These are phyloP conservation scores for Diplodia intermedia DNA, from an alignment of 2,329 filamentous ascomycete genomes.

Conservation along the genomic window DNA sequence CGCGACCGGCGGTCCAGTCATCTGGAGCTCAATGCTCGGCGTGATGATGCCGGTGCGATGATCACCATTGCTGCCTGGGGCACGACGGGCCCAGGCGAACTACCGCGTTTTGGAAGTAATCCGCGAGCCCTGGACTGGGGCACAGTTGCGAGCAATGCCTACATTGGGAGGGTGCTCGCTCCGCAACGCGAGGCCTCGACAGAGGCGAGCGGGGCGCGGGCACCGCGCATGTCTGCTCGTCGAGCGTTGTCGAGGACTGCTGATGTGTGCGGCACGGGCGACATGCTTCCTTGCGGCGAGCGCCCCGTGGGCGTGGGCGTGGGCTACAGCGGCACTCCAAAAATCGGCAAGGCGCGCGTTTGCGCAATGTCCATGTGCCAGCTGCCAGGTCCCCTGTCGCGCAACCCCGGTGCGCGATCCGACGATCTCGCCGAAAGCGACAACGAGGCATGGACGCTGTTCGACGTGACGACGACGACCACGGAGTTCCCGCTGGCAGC, in stretches of 20 bases:
- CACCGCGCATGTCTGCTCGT: conserved; percentile 1
- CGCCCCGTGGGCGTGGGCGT: conserved; percentile 18
- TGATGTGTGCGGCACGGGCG: conserved; percentile 25
- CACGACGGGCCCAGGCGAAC: conserved; percentile 16
- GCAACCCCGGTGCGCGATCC: conserved; percentile 22
- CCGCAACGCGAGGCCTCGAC: not conserved
- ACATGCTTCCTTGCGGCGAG: conserved; percentile 13
- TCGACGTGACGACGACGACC: conserved; percentile 19
- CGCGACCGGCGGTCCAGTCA: conserved; percentile 18
- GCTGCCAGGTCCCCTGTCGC: conserved; percentile 22
- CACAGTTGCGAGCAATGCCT: conserved; percentile 7
- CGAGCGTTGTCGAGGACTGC: not conserved
- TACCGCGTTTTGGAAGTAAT: conserved; percentile 22
- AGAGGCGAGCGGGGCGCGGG: not conserved
- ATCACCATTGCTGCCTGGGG: conserved; percentile 29
- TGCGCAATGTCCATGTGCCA: conserved; percentile 28
- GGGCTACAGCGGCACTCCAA: conserved; percentile 25
- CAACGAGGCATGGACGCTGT: conserved; percentile 6
- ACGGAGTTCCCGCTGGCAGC: not conserved
- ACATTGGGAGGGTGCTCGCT: not conserved
- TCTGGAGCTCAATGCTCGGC: conserved; percentile 17
- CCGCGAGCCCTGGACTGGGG: conserved; percentile 11
- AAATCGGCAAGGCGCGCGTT: conserved; percentile 26
- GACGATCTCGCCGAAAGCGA: conserved; percentile 29
- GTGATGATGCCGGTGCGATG: conserved; percentile 20